Evolutionary conservation across 768 basidiomycete genomes (phyloP).

Genomic region (Boletus subcaerulescens): DNA sequence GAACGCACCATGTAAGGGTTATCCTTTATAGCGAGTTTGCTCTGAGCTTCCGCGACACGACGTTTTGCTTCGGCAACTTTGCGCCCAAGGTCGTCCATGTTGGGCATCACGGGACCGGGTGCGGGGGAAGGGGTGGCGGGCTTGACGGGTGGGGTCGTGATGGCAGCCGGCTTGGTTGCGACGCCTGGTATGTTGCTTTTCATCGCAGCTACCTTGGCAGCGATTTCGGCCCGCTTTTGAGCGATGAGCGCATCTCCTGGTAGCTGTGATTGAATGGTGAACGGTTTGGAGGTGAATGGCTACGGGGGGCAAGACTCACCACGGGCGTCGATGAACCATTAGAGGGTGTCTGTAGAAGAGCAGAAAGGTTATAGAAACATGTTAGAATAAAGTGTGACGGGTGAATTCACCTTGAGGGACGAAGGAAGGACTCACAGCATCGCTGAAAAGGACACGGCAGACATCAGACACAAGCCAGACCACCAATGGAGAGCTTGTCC

Average conservation of each 20-base stretch:
- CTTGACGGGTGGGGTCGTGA: slow-evolving; percentile 19
- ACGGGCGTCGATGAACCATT: slow-evolving; percentile 43
- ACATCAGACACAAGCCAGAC: slow-evolving; percentile 2
- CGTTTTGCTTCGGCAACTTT: slow-evolving; percentile 84
- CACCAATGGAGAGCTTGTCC: slow-evolving; percentile 16
- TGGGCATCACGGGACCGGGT: slow-evolving; percentile 40
- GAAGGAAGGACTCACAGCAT: slow-evolving; percentile 57
- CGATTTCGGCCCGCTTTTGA: slow-evolving; percentile 80
- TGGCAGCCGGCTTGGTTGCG: slow-evolving; percentile 27
- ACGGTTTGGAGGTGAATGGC: not conserved
- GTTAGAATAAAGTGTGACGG: slow-evolving; percentile 52
- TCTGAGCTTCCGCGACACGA: slow-evolving; percentile 80
- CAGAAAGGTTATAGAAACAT: slow-evolving; percentile 64
- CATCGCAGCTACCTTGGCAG: slow-evolving; percentile 82
- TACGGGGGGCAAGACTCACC: slow-evolving; percentile 37
- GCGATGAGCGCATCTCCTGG: slow-evolving; percentile 68
- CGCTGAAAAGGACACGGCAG: slow-evolving; percentile 41
- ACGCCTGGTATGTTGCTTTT: slow-evolving; percentile 40
- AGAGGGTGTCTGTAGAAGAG: slow-evolving; percentile 45
- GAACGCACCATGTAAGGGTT: slow-evolving; percentile 85
- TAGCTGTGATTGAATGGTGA: slow-evolving; percentile 31
- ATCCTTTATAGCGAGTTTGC: slow-evolving; percentile 67
- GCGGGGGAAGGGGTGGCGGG: slow-evolving; percentile 36
- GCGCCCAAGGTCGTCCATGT: slow-evolving; percentile 62
- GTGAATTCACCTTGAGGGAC: slow-evolving; percentile 70